Percentiles rank a stretch among this genome's conserved stretches.
Evolutionary conservation across 78 protist genomes (phyloP).

Genomic region (Dictyostelium brefeldianum): DNA sequence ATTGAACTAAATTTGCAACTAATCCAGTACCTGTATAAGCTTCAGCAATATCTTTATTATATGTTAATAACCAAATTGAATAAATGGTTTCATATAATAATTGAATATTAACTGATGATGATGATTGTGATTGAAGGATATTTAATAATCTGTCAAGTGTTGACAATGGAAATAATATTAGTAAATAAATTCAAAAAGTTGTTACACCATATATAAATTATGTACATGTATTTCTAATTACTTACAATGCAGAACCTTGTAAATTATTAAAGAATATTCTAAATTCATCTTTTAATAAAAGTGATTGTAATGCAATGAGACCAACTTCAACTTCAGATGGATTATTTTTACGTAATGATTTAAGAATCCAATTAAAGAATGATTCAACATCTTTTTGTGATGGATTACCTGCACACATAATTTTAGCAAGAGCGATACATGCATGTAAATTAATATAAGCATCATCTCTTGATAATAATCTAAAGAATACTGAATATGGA

Average conservation of each 20-base stretch:
- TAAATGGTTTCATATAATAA: conserved; percentile 78
- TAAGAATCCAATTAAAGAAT: conserved; percentile 69
- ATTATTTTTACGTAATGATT: conserved; percentile 40
- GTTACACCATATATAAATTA: too few relatives aligned
- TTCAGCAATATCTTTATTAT: conserved; percentile 52
- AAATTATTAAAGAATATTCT: conserved; percentile 34
- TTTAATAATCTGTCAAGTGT: conserved; percentile 27
- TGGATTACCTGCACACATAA: conserved; percentile 75
- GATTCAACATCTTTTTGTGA: conserved; percentile 53
- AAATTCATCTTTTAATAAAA: conserved; percentile 54
- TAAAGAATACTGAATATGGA: conserved; percentile 65
- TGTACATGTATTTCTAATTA: neutral
- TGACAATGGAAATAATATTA: neutral
- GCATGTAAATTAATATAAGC: conserved; percentile 67
- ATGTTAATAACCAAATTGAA: conserved; percentile 90
- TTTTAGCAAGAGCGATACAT: conserved; percentile 54
- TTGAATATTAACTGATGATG: conserved; percentile 12
- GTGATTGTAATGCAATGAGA: conserved; percentile 62
- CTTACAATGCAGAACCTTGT: conserved; percentile 58
- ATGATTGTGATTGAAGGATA: neutral
- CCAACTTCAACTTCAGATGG: conserved; percentile 77
- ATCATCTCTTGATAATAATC: conserved; percentile 59
- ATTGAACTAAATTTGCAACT: conserved; percentile 54
- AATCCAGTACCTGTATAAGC: conserved; percentile 28
- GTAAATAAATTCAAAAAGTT: too few relatives aligned